Conservation (phyloP, 768 basidiomycete species). For the Postia placenta region DNA sequence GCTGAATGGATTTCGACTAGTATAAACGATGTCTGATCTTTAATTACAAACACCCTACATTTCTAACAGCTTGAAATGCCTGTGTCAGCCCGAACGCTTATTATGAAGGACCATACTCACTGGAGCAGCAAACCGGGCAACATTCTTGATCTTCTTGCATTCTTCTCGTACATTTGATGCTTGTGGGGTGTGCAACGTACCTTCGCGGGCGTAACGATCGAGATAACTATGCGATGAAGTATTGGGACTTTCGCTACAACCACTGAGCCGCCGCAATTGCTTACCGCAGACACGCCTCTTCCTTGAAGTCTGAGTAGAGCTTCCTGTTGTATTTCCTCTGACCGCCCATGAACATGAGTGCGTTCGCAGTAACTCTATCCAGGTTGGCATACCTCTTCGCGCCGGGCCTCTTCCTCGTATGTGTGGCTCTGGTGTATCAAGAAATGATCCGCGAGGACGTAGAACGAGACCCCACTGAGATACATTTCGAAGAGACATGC, state of each 20-base stretch:
- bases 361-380: conserved; percentile 1
- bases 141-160: conserved; percentile 58
- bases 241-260: background rate
- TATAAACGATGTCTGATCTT: too few species aligned
- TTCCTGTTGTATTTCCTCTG: conserved; percentile 74
- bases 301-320: conserved; percentile 71
- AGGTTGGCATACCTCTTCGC: conserved; percentile 49
- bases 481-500: conserved; percentile 92
- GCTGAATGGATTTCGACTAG: too few species aligned
- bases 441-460: conserved; percentile 83
- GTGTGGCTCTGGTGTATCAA: conserved; percentile 82
- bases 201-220: conserved; percentile 48
- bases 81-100: too few species aligned
- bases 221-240: conserved; percentile 44
- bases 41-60: too few species aligned
- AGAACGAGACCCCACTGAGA: conserved; percentile 77
- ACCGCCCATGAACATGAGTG: too few species aligned
- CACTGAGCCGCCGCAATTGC: conserved; percentile 4
- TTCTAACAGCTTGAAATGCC: too few species aligned
- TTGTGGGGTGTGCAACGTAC: conserved; percentile 41
- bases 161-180: conserved; percentile 53
- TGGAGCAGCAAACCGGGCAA: conserved; percentile 36
- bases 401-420: conserved; percentile 72
- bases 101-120: too few species aligned
- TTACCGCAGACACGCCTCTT: conserved; percentile 67